Evolutionary conservation across 2,329 filamentous ascomycete species (phyloP).

Genomic region (Fusarium drepaniforme): DNA sequence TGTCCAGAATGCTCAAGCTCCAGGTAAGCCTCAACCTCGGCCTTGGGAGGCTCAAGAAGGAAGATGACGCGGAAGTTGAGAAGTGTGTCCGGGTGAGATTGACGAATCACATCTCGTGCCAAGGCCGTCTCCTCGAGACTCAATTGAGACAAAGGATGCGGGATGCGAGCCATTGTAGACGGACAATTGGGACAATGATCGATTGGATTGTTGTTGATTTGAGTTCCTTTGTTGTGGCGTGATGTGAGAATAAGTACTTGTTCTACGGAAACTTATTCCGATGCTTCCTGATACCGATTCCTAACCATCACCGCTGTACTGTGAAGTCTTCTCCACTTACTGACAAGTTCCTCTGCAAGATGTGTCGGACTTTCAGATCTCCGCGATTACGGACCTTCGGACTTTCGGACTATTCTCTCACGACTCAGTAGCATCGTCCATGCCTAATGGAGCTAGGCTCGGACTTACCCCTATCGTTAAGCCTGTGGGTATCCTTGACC

Average conservation of each 20-base stretch:
- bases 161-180: constrained; percentile 9
- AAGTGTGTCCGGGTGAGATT: constrained; percentile 43
- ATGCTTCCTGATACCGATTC: not conserved
- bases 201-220: not conserved
- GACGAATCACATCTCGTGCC: constrained; percentile 51
- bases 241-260: not conserved
- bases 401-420: not conserved
- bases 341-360: not conserved
- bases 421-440: not conserved
- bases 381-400: not conserved
- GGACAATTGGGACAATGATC: not conserved
- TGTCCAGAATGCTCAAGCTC: constrained; percentile 54
- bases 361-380: not conserved
- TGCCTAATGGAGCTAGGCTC: not conserved
- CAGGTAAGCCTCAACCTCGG: constrained; percentile 58
- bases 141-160: constrained; percentile 50
- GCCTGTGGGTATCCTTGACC: not conserved
- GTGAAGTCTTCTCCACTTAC: not conserved
- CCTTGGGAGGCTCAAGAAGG: constrained; percentile 63
- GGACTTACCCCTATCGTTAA: not conserved
- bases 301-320: not conserved
- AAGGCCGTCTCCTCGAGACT: constrained; percentile 46
- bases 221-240: not conserved
- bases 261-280: not conserved
- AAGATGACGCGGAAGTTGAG: constrained; percentile 64